These are phyloP conservation scores for Trapa incisa DNA, from an alignment of 345 rosid species.

Conservation along the genomic window DNA sequence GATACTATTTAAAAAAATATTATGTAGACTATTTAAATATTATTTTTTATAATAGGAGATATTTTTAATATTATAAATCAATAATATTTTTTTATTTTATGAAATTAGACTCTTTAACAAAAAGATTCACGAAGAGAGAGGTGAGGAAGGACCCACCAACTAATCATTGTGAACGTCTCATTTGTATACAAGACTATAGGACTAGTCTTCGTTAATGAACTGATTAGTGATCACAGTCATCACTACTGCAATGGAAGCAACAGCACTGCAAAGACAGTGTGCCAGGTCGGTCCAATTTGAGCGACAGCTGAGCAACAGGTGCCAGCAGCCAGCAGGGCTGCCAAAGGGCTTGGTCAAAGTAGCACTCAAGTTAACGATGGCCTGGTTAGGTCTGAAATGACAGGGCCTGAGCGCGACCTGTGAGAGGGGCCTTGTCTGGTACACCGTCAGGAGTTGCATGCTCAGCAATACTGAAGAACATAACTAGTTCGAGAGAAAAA, in stretches of 20 bases:
- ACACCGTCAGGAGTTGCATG: slow-evolving; percentile 82
- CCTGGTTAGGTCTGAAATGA: slow-evolving; percentile 52
- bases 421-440: slow-evolving; percentile 57
- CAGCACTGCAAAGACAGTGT: slow-evolving; percentile 52
- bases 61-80: no score
- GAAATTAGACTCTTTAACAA: no score
- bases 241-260: slow-evolving; percentile 34
- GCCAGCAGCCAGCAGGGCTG: slow-evolving; percentile 38
- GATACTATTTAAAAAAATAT: no score
- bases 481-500: no score
- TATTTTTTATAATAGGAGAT: no score
- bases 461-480: slow-evolving; percentile 68
- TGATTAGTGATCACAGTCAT: slow-evolving; percentile 15
- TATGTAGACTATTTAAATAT: no score
- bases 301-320: slow-evolving; percentile 79
- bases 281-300: slow-evolving; percentile 61
- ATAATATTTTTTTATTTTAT: no score
- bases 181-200: no score
- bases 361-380: slow-evolving; percentile 55
- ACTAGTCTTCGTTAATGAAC: no score
- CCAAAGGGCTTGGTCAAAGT: slow-evolving; percentile 39
- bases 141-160: no score
- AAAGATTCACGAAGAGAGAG: no score
- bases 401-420: slow-evolving; percentile 55
- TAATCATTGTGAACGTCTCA: no score